phyloP scores from a whole-genome alignment of 2,329 filamentous ascomycete species.

The Fonsecaea nubica region DNA sequence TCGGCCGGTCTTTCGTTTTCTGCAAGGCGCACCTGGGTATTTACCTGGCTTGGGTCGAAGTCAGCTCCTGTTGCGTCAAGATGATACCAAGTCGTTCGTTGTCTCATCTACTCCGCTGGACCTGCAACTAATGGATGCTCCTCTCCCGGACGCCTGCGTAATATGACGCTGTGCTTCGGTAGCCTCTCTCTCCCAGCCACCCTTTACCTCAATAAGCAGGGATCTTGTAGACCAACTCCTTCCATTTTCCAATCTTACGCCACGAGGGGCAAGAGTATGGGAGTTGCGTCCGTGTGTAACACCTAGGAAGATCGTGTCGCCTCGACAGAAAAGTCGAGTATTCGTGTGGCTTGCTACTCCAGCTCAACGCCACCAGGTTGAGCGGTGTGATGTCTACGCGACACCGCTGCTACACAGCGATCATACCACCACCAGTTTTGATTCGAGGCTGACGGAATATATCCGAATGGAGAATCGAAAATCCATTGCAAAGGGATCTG shows the following conservation, averaged over 20 bases:
- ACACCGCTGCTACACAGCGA: slow-evolving; percentile 4
- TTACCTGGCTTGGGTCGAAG: neutral
- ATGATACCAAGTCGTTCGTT: neutral
- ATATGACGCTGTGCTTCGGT: slow-evolving; percentile 11
- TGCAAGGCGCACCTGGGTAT: slow-evolving; percentile 14
- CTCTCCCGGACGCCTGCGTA: slow-evolving; percentile 5
- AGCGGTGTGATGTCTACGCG: slow-evolving; percentile 12
- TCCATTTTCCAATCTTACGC: neutral
- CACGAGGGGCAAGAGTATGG: slow-evolving; percentile 3
- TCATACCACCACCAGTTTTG: neutral
- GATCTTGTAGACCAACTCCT: neutral
- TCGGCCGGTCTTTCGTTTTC: neutral
- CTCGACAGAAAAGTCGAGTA: neutral
- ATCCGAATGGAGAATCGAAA: neutral
- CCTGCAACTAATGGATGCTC: slow-evolving; percentile 10
- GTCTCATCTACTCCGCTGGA: neutral
- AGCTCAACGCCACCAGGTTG: neutral
- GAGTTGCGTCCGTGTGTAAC: neutral
- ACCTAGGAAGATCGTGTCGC: neutral
- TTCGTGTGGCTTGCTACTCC: neutral
- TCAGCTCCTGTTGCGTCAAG: neutral
- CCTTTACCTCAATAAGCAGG: neutral
- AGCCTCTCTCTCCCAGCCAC: slow-evolving; percentile 19
- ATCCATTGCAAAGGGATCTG: neutral
- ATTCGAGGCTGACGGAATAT: neutral